Percentiles rank a stretch among this genome's conserved stretches.
These are phyloP conservation scores for Yamadazyma spencermartinsiae DNA, from an alignment of 1,139 yeast genomes.

Conservation along the genomic window DNA sequence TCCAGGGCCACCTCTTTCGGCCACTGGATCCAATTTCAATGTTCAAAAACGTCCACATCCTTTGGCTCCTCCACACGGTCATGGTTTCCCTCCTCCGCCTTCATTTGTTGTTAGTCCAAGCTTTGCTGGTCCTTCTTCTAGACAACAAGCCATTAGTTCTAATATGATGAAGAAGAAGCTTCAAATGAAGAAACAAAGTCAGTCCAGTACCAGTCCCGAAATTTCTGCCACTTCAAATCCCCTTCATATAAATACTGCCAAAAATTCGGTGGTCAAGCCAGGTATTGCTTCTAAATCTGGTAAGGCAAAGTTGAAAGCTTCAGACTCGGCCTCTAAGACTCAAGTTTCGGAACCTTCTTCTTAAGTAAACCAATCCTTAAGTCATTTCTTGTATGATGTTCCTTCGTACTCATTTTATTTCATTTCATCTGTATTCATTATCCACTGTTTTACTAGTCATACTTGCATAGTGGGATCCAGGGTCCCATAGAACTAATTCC, in stretches of 20 bases:
- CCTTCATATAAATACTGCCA: constrained; percentile 1
- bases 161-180: constrained; percentile 17
- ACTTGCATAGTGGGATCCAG: not conserved
- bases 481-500: not conserved
- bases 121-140: constrained; percentile 8
- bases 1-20: constrained; percentile 9
- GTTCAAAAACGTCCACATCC: constrained; percentile 4
- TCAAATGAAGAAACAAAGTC: constrained; percentile 13
- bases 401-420: not conserved
- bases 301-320: not conserved
- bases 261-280: not conserved
- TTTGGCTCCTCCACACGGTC: constrained; percentile 6
- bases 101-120: constrained; percentile 2
- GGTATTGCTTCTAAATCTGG: not conserved
- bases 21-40: constrained; percentile 1
- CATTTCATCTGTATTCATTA: not conserved
- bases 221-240: constrained; percentile 1
- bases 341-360: not conserved
- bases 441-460: not conserved
- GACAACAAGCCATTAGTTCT: constrained; percentile 17
- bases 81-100: constrained; percentile 8
- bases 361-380: not conserved
- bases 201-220: constrained; percentile 3
- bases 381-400: not conserved
- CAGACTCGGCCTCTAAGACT: not conserved